Base-by-base conservation (phyloP, 192 early-diverging fungal species). In the Entrophospora sp. region DNA sequence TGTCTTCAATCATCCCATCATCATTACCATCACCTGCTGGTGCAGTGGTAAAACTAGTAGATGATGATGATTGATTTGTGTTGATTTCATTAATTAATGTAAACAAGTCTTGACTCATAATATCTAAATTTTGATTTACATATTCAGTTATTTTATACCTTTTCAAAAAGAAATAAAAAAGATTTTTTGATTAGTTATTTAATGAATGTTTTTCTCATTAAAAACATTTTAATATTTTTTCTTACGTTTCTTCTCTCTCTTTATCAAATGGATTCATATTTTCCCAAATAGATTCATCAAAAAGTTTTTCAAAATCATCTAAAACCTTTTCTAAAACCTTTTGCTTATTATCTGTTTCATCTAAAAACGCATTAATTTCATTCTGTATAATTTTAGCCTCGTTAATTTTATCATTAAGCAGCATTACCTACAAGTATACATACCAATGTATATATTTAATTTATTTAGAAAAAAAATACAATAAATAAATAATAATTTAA, bases 11-110 rank as follows among this genome's bases (percentile, higher is more conserved):
- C 6, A n/a, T 8, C 2, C 0, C 3, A 42, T 56, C 57, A 31
- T 58, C 51, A 14, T 66, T 59, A 46, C 37, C 66, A 5, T 69
- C 64, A 22, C 62, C 70, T 35, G 69, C 69, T 42, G 69, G 67
- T n/a, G 73, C 72, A 31, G 44, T 73, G 32, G 71, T 77, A 68
- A 75, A 12, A n/a, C n/a, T n/a, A n/a, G n/a, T n/a, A 37, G 40
- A 56, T 16, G 69, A 36, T 56, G 68, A 68, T 32, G 68, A 64
- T 28, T 60, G 74, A 2, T 76, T 79, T 35, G 73, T 71, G 71
- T 98, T 98, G 51, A 98, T 82, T 34, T 96, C 94, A 32, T 86
- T 86, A 45, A 98, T 87, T 69, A 98, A 83, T 45, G 74, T 78
- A 16, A 82, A 81, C 44, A 98, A 75, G 45, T 89, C 86, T 36